Evolutionary conservation across 2,329 filamentous ascomycete genomes (phyloP), one percentile per base, ranked within the genome.

Genomic region (Hymenoscyphus infarciens): DNA sequence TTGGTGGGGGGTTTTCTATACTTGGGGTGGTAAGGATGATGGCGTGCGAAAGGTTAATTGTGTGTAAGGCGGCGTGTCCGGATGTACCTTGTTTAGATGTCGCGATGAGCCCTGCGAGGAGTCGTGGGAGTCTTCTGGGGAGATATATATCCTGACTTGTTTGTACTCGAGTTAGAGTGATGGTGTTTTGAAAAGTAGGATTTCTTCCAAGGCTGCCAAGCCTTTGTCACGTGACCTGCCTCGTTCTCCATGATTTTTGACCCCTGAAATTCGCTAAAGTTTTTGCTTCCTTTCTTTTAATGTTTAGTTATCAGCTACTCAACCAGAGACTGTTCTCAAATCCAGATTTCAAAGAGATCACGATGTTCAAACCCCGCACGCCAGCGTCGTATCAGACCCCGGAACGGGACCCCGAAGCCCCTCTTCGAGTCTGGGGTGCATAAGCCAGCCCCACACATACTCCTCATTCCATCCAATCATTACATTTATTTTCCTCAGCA

Each of bases 361-460:
- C 39, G 39, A 19, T 19, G 16, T 42, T 42, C 39, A 42, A 35
- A 42, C 39, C 39, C 39, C 39, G 39, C 39, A 42, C 39, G 39
- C 39, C 39, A 42, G 6, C 39, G 39, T 19, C 38, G 57, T 49
- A 59, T 31, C 57, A 42, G 35, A 49, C 38, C 38, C 39, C 25
- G 56, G 16, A 57, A 57, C 35, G 13, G 25, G 42, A 57, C 55
- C 31, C 55, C 19, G 55, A 31, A 57, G n/a, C 33, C 33, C 19
- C 19, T 57, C 19, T 35, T 31, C 15, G 19, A 58, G 19, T 58
- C 38, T 31, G 56, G 38, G 38, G 56, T 58, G 55, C 55, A 57
- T 58, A 58, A 45, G 35, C 25, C 7, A 11, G 42, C 42, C 42
- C 42, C 42, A 49, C 8, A 22, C 7, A 3, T 38, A 22, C 56